Evolutionary conservation across 2,329 filamentous ascomycete species (phyloP), one percentile per base, ranked within the genome.

Genomic region (Mariannaea elegans): DNA sequence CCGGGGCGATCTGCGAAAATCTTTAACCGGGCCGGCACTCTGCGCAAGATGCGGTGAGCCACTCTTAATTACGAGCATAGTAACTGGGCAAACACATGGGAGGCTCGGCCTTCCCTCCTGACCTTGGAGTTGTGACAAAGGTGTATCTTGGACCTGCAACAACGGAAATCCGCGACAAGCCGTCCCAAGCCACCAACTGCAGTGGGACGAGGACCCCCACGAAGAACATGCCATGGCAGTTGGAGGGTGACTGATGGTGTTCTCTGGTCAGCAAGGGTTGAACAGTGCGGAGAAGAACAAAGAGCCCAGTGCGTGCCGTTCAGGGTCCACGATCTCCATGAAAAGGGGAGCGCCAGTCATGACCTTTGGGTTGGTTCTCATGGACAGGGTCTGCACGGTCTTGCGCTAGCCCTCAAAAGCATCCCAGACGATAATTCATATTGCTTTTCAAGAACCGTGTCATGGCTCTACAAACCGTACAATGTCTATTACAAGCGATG

Each of bases 21-120:
- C 10, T 56, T 54, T 38, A 51, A 65, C 63, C 62, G 57, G 62
- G 44, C 62, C 64, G 53, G 64, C 36, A 46, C 36, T 56, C 29
- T 36, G 38, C 46, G 54, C 48, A 68, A 62, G 29, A 62, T 71
- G 66, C 68, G 66, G 68, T 71, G 68, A 71, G 61, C 52, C 38
- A 51, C 49, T 34, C 61, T 66, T 61, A 56, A 38, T 34, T 50
- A 29, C 32, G 24, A 13, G 56, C 52, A 61, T 42, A 27, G 39
- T 18, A 31, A 27, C 39, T 36, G 51, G 31, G 44, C 57, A 54
- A 51, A 58, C 38, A 55, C 32, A 47, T 24, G 46, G 23, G 24
- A 34, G 38, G 38, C 38, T 36, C 38, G 23, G 19, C 41, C 29
- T 36, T 12, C 51, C n/a, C 24, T 23, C 36, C 9, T 19, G 19